phyloP scores from a whole-genome alignment of 306 rosid species.

The Prunus salicina region DNA sequence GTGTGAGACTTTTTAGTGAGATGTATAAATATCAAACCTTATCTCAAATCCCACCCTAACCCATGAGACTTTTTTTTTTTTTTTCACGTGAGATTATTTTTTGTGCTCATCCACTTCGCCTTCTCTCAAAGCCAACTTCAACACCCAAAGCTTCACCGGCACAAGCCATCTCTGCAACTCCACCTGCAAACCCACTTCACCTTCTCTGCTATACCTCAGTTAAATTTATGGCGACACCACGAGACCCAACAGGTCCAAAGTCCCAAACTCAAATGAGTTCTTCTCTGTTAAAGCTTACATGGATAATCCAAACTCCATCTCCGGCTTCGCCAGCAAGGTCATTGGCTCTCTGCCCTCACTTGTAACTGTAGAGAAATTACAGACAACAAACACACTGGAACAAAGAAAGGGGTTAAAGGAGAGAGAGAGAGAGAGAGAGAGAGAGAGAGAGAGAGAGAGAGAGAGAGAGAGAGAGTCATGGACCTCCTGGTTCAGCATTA shows the following conservation, averaged over 20 bases:
- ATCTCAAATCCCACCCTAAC: too few relatives aligned
- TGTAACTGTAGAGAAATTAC: neutral
- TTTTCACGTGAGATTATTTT: too few relatives aligned
- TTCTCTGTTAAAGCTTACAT: constrained; percentile 54
- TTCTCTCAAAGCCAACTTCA: constrained; percentile 30
- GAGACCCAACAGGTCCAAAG: constrained; percentile 20
- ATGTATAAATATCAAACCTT: too few relatives aligned
- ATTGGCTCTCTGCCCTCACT: constrained; percentile 71
- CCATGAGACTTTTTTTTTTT: too few relatives aligned
- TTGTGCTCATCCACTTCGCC: constrained; percentile 28
- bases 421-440: neutral
- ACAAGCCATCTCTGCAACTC: constrained; percentile 18
- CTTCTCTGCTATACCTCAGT: constrained; percentile 38
- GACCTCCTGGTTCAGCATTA: constrained; percentile 17
- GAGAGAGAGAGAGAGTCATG: neutral
- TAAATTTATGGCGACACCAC: constrained; percentile 39
- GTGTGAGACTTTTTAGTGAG: too few relatives aligned
- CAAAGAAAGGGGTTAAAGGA: neutral
- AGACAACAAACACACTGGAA: neutral
- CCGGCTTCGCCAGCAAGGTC: constrained; percentile 64
- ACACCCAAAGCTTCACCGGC: constrained; percentile 15
- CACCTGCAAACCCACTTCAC: constrained; percentile 34
- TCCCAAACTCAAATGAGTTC: neutral
- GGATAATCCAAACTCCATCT: constrained; percentile 62
- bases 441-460: neutral